A percentile compares a stretch with the other conserved stretches of the same genome.
Conservation (phyloP, 768 basidiomycete species). For the Bullera alba region DNA sequence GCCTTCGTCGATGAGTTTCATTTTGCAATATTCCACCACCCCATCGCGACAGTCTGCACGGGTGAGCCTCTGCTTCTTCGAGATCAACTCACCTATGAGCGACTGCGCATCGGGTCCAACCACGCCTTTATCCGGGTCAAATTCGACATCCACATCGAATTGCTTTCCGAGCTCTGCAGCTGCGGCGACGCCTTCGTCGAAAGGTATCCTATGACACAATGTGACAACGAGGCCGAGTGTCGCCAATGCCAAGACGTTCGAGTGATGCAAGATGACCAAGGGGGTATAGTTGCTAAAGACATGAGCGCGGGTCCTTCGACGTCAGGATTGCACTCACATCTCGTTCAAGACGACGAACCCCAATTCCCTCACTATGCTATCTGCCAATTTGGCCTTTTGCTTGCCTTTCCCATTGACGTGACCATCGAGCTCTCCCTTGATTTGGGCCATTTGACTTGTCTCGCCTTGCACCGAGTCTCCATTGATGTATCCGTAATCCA, state of each 20-base stretch:
- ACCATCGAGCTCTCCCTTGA: background rate
- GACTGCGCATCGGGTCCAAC: slow-evolving; percentile 9
- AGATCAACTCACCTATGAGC: slow-evolving; percentile 11
- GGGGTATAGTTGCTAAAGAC: background rate
- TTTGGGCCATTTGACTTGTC: too few species aligned
- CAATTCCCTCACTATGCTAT: slow-evolving; percentile 14
- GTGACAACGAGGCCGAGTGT: slow-evolving; percentile 11
- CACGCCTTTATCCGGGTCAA: slow-evolving; percentile 6
- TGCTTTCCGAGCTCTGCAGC: slow-evolving; percentile 16
- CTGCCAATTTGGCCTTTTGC: slow-evolving; percentile 8
- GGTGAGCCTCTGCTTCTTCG: background rate
- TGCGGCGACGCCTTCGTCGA: slow-evolving; percentile 1
- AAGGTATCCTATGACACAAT: slow-evolving; percentile 9
- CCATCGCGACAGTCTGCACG: background rate
- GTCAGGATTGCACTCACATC: slow-evolving; percentile 9
- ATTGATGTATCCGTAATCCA: slow-evolving; percentile 5
- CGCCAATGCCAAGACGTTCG: slow-evolving; percentile 2
- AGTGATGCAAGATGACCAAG: background rate
- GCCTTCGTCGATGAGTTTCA: background rate
- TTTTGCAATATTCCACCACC: background rate
- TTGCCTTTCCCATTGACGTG: too few species aligned
- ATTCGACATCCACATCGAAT: slow-evolving; percentile 18
- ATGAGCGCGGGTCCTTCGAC: background rate
- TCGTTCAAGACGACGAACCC: slow-evolving; percentile 22
- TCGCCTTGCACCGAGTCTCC: background rate